phyloP scores from a whole-genome alignment of 345 rosid genomes.

The Boechera retrofracta region DNA sequence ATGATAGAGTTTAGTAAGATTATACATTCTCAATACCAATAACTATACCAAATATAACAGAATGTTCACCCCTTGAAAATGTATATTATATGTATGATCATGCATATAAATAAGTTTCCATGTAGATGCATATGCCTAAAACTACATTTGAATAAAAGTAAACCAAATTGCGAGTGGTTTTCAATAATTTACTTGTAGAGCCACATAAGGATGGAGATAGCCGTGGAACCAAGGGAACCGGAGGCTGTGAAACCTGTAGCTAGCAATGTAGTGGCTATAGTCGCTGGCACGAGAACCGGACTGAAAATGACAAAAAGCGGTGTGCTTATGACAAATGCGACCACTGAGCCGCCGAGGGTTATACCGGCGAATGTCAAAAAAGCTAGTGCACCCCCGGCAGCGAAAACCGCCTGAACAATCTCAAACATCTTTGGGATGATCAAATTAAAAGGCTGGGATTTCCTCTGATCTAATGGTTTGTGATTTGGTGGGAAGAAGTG shows the following conservation, averaged over 20 bases:
- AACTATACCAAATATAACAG: constrained; percentile 1
- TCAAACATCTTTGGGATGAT: constrained; percentile 33
- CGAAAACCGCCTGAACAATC: constrained; percentile 28
- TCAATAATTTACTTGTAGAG: constrained; percentile 53
- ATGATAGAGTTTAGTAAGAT: background rate
- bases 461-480: background rate
- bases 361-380: constrained; percentile 64
- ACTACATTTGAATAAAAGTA: background rate
- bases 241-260: constrained; percentile 67
- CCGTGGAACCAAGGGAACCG: constrained; percentile 62
- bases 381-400: constrained; percentile 62
- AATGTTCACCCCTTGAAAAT: background rate
- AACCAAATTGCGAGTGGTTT: constrained; percentile 9
- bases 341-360: constrained; percentile 61
- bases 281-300: constrained; percentile 80
- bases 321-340: constrained; percentile 64
- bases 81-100: background rate
- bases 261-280: constrained; percentile 54
- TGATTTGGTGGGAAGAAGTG: constrained; percentile 14
- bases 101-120: constrained; percentile 2
- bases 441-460: constrained; percentile 20
- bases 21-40: background rate
- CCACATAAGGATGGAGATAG: constrained; percentile 62
- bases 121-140: background rate
- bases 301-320: constrained; percentile 78